Base-by-base conservation (phyloP, 2,329 filamentous ascomycete genomes). In the Ceratocystis albifundus region DNA sequence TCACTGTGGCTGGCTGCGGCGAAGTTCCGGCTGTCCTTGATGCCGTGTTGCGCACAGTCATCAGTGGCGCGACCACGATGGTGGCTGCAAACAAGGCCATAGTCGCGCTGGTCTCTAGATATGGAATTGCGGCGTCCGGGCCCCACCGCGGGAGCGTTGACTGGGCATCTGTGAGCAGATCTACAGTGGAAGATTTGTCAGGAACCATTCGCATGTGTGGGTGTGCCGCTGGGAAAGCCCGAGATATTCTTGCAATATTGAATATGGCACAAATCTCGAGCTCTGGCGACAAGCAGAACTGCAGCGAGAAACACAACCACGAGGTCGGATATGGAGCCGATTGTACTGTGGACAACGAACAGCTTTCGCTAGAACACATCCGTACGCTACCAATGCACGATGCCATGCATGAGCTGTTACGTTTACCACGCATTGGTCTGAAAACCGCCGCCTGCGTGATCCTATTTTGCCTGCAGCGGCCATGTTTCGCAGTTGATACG, bases 171-270 rank as follows among this genome's bases (percentile, higher is more conserved):
- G 86, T 92, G 1, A 82, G 84, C 25, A 74, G 77, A 30, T 83
- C 85, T 1, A 74, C 82, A 0, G 73, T 82, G 3, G 77, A 81
- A 48, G 82, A 87, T 4, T 78, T 94, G n/a, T 83, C 82, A 59
- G 76, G 86, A 63, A 83, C 88, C 0, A 90, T 94, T 71, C 85
- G 84, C 70, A 75, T 77, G 6, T 89, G 88, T 8, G 90, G 90
- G 0, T 77, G 92, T 1, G 87, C 84, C 1, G 80, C 82, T n/a
- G 79, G 80, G 17, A 94, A 92, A 74, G 86, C 84, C 68, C 85
- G 81, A 64, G 80, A 86, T 70, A 89, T 95, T 71, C 90, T 92
- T 73, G 75, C 76, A 17, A 90, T 90, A 45, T 78, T 95, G 7
- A 82, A 90, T 64, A 84, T 85, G 74, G 87, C 91, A 3, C 64